Percentiles rank a stretch among this genome's conserved stretches.
Evolutionary conservation across 768 basidiomycete genomes (phyloP).

Genomic region (Boletus rufocinnamomeus): DNA sequence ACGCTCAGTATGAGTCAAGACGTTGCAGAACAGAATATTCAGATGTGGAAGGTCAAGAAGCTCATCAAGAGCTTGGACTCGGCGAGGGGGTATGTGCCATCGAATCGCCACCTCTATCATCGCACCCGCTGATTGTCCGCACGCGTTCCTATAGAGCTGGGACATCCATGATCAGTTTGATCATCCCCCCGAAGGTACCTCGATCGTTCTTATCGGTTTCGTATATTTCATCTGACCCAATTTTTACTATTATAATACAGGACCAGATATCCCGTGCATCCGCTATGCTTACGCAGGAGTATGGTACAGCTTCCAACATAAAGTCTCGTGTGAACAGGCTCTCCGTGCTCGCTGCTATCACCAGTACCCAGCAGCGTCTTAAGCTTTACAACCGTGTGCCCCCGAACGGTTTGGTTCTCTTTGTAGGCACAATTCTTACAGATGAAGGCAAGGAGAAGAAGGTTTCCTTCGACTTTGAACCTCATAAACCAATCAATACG

Average conservation of each 20-base stretch:
- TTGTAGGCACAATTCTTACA: conserved; percentile 96
- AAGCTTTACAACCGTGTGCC: conserved; percentile 97
- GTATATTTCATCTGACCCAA: background rate
- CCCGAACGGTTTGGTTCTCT: conserved; percentile 94
- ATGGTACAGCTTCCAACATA: conserved; percentile 99
- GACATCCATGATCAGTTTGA: conserved; percentile 98
- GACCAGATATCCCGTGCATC: conserved; percentile 94
- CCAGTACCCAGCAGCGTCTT: conserved; percentile 94
- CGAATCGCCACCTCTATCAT: background rate
- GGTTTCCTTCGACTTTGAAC: conserved; percentile 97
- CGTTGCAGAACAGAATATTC: conserved; percentile 90
- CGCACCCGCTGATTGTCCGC: conserved; percentile 25
- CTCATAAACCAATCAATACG: conserved; percentile 99
- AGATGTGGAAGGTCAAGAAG: conserved; percentile 99
- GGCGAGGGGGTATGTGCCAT: conserved; percentile 49
- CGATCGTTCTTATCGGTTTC: conserved; percentile 15
- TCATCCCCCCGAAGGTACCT: conserved; percentile 88
- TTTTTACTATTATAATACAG: conserved; percentile 37
- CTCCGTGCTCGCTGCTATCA: conserved; percentile 97
- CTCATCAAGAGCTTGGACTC: conserved; percentile 97
- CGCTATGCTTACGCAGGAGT: conserved; percentile 97
- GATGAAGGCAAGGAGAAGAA: conserved; percentile 99
- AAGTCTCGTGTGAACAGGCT: conserved; percentile 98
- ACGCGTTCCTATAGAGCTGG: conserved; percentile 61
- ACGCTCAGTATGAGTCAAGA: conserved; percentile 75